Evolutionary conservation across 306 rosid genomes (phyloP).

Genomic region (Prosopis cineraria): DNA sequence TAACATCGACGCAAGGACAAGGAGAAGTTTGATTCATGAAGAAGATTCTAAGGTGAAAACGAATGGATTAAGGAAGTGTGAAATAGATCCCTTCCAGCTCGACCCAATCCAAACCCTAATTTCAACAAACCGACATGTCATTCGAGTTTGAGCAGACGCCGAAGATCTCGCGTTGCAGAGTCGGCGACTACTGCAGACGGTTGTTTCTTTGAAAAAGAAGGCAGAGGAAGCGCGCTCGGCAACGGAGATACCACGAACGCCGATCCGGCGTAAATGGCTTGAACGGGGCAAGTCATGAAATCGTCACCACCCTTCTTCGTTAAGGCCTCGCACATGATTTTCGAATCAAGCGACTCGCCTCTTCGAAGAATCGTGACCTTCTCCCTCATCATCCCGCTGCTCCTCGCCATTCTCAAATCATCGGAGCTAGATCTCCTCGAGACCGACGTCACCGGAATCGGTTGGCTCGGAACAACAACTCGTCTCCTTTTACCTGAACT

Average conservation of each 20-base stretch:
- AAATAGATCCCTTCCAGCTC: constrained; percentile 8
- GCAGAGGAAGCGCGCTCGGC: constrained; percentile 85
- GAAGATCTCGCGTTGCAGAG: constrained; percentile 79
- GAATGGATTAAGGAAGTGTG: not conserved
- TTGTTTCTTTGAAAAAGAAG: constrained; percentile 67
- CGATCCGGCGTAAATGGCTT: constrained; percentile 79
- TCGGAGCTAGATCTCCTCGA: constrained; percentile 51
- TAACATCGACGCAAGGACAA: constrained; percentile 1
- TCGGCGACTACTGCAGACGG: constrained; percentile 48
- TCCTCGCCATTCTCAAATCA: constrained; percentile 43
- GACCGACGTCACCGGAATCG: constrained; percentile 27
- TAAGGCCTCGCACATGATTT: constrained; percentile 33
- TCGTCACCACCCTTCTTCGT: constrained; percentile 33
- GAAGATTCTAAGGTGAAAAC: constrained; percentile 13
- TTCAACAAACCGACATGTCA: constrained; percentile 17
- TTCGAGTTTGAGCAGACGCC: constrained; percentile 83
- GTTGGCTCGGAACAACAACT: not conserved
- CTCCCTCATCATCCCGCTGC: constrained; percentile 42
- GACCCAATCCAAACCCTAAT: constrained; percentile 15
- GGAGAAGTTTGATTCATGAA: not conserved
- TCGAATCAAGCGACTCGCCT: constrained; percentile 74
- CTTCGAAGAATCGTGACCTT: constrained; percentile 75
- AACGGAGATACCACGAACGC: constrained; percentile 77
- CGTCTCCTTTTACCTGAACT: constrained; percentile 42
- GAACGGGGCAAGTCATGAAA: constrained; percentile 31